These are phyloP conservation scores for Eleusine indica DNA, from an alignment of 176 grass and related monocot species.

Conservation along the genomic window DNA sequence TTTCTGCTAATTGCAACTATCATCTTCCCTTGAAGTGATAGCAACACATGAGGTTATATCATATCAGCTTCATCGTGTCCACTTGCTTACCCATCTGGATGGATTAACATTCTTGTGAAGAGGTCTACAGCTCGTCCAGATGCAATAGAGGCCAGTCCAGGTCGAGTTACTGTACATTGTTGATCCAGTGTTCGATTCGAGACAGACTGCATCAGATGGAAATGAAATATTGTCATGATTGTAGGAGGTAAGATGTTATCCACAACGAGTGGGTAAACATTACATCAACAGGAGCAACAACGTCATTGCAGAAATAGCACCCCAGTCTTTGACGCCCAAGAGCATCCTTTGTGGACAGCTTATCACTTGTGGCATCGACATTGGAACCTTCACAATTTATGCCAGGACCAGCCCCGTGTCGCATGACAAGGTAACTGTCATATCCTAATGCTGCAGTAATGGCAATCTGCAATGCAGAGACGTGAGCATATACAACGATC, in stretches of 20 bases:
- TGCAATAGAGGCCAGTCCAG: constrained; percentile 86
- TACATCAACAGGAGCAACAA: constrained; percentile 98
- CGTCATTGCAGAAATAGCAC: constrained; percentile 95
- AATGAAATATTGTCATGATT: constrained; percentile 16
- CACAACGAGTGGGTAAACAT: constrained; percentile 32
- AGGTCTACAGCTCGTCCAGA: constrained; percentile 80
- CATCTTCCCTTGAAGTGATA: neutral
- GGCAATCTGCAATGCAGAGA: constrained; percentile 61
- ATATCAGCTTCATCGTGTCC: neutral
- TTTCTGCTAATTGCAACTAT: neutral
- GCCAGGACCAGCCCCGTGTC: constrained; percentile 83
- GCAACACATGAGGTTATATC: neutral
- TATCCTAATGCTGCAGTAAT: constrained; percentile 95
- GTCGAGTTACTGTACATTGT: constrained; percentile 96
- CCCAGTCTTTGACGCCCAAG: constrained; percentile 61
- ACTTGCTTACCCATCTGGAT: constrained; percentile 76
- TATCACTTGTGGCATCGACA: constrained; percentile 35
- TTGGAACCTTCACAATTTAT: constrained; percentile 38
- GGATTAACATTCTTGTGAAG: constrained; percentile 77
- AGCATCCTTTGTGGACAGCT: constrained; percentile 46
- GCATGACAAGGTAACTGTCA: constrained; percentile 97
- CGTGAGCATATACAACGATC: constrained; percentile 41
- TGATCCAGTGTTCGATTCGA: constrained; percentile 94
- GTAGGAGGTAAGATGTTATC: neutral
- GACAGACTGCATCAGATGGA: constrained; percentile 60